phyloP scores from a whole-genome alignment of 1,139 yeast species.

The Lodderomyces jiufengensis region DNA sequence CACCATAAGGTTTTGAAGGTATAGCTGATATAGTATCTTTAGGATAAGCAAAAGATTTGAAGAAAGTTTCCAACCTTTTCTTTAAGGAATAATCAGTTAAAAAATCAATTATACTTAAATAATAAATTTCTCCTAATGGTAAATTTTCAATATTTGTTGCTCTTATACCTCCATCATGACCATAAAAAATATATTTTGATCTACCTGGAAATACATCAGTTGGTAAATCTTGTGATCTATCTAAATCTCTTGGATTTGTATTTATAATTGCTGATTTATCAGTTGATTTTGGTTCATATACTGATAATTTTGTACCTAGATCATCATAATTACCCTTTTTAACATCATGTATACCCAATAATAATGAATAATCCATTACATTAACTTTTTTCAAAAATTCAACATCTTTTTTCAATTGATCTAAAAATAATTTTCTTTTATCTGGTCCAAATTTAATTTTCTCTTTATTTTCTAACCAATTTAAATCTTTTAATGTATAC shows the following conservation, averaged over 20 bases:
- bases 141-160: constrained; percentile 65
- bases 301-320: constrained; percentile 37
- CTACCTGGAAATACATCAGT: constrained; percentile 47
- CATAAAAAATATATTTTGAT: constrained; percentile 59
- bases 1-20: constrained; percentile 88
- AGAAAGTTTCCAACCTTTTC: constrained; percentile 81
- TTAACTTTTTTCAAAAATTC: constrained; percentile 65
- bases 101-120: constrained; percentile 92
- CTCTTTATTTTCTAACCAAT: constrained; percentile 72
- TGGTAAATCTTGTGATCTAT: constrained; percentile 42
- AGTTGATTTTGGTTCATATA: constrained; percentile 46
- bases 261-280: constrained; percentile 41
- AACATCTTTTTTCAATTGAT: constrained; percentile 76
- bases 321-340: constrained; percentile 47
- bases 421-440: constrained; percentile 55
- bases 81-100: constrained; percentile 76
- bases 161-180: constrained; percentile 82
- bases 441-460: constrained; percentile 69
- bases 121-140: constrained; percentile 71
- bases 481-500: constrained; percentile 73
- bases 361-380: constrained; percentile 92
- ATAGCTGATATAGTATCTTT: constrained; percentile 77
- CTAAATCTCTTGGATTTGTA: constrained; percentile 47
- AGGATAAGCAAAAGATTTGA: constrained; percentile 71
- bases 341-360: constrained; percentile 83